Evolutionary conservation across 805 yeast species (phyloP).

Genomic region (Candida cerambycidarum): DNA sequence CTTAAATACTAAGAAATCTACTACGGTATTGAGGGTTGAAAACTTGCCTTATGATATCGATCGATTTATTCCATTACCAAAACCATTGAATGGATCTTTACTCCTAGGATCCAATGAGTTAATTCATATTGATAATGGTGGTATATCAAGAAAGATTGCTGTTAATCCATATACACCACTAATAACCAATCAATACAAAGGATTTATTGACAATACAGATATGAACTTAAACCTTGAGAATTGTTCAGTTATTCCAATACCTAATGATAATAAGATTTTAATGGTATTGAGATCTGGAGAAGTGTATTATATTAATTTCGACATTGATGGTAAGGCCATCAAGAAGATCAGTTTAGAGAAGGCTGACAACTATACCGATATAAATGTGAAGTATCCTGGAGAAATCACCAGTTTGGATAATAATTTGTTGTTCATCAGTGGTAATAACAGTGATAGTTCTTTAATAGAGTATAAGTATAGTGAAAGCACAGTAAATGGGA

Average conservation of each 20-base stretch:
- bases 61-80: constrained; percentile 58
- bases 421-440: constrained; percentile 56
- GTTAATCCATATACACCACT: constrained; percentile 54
- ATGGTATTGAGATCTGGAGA: constrained; percentile 33
- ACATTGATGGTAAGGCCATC: constrained; percentile 43
- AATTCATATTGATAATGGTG: constrained; percentile 77
- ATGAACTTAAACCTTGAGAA: constrained; percentile 58
- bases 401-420: constrained; percentile 41
- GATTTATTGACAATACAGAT: constrained; percentile 46
- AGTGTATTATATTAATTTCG: constrained; percentile 35
- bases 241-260: constrained; percentile 36
- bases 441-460: constrained; percentile 57
- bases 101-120: constrained; percentile 74
- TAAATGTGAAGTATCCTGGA: constrained; percentile 39
- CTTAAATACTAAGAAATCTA: constrained; percentile 52
- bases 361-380: constrained; percentile 33
- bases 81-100: constrained; percentile 69
- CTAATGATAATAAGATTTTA: constrained; percentile 35
- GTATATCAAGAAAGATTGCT: constrained; percentile 61
- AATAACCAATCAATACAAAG: constrained; percentile 35
- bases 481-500: constrained; percentile 10
- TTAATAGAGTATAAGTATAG: constrained; percentile 44
- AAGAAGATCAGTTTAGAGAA: constrained; percentile 33
- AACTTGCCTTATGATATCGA: constrained; percentile 75
- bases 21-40: constrained; percentile 64